Conservation (phyloP, 148 eudicot species). For the Beta vulgaris region DNA sequence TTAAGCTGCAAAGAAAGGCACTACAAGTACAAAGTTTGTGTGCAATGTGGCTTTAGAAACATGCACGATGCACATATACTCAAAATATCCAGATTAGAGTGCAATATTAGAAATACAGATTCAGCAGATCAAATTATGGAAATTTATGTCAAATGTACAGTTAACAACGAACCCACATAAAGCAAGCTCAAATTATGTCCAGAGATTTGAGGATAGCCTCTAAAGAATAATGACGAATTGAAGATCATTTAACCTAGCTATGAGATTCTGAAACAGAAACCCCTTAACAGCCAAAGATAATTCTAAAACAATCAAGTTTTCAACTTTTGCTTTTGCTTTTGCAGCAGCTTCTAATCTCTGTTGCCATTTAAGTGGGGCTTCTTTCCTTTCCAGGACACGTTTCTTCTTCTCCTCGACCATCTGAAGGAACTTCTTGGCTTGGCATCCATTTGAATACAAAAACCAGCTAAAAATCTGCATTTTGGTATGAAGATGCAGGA, state of each 20-base stretch:
- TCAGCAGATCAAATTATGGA: neutral
- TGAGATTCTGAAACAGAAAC: neutral
- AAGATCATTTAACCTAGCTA: too few relatives aligned
- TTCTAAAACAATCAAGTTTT: conserved; percentile 22
- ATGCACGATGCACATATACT: too few relatives aligned
- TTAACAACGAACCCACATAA: neutral
- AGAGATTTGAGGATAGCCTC: neutral
- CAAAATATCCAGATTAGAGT: too few relatives aligned
- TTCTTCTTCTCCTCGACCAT: conserved; percentile 92
- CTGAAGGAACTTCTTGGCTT: conserved; percentile 91
- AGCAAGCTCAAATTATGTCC: neutral
- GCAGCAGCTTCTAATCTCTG: conserved; percentile 87
- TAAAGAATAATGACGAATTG: neutral
- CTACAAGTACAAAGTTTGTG: too few relatives aligned
- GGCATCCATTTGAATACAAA: conserved; percentile 74
- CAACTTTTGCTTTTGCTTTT: conserved; percentile 68
- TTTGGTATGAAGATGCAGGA: conserved; percentile 96
- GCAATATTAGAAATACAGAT: neutral
- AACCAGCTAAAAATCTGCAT: conserved; percentile 84
- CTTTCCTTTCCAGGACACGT: conserved; percentile 71
- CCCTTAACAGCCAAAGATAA: neutral
- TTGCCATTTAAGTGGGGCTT: conserved; percentile 94
- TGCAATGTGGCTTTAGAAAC: too few relatives aligned
- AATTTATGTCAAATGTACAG: neutral
- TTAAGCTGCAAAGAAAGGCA: too few relatives aligned